phyloP scores from a whole-genome alignment of 768 basidiomycete genomes.

The Postia placenta region DNA sequence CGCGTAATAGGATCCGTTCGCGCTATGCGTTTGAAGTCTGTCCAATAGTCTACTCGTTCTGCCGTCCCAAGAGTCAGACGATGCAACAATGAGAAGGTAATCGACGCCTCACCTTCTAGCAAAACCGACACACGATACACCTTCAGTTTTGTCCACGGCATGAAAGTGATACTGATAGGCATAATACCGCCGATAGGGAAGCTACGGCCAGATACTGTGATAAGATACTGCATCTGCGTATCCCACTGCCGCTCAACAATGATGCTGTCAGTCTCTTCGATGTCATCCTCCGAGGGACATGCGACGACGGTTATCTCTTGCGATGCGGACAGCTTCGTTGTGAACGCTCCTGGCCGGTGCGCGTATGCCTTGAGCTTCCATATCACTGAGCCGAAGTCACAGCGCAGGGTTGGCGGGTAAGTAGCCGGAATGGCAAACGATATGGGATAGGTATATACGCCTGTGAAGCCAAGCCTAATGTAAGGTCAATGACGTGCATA shows the following conservation, averaged over 20 bases:
- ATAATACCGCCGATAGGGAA: constrained; percentile 81
- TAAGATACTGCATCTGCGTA: constrained; percentile 74
- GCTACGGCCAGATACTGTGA: constrained; percentile 66
- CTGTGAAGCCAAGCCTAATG: constrained; percentile 33
- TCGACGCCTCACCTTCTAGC: constrained; percentile 64
- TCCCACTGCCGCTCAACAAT: constrained; percentile 91
- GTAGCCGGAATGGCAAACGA: constrained; percentile 80
- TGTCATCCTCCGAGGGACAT: constrained; percentile 74
- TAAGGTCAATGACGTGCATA: constrained; percentile 1
- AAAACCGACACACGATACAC: constrained; percentile 65
- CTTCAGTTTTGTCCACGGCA: constrained; percentile 81
- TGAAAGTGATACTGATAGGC: constrained; percentile 72
- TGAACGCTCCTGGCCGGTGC: constrained; percentile 79
- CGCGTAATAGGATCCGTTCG: constrained; percentile 63
- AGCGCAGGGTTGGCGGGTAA: constrained; percentile 71
- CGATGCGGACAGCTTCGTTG: constrained; percentile 56
- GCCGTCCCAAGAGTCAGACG: constrained; percentile 6
- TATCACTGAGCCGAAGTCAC: constrained; percentile 66
- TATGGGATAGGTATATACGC: constrained; percentile 91
- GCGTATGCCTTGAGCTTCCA: constrained; percentile 83
- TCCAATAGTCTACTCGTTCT: constrained; percentile 84
- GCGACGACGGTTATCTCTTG: constrained; percentile 74
- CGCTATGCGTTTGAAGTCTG: constrained; percentile 56
- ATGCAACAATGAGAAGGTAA: background rate
- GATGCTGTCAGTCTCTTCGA: constrained; percentile 77